Base-by-base conservation (phyloP, 1,139 yeast genomes). In the Pichia sp. region DNA sequence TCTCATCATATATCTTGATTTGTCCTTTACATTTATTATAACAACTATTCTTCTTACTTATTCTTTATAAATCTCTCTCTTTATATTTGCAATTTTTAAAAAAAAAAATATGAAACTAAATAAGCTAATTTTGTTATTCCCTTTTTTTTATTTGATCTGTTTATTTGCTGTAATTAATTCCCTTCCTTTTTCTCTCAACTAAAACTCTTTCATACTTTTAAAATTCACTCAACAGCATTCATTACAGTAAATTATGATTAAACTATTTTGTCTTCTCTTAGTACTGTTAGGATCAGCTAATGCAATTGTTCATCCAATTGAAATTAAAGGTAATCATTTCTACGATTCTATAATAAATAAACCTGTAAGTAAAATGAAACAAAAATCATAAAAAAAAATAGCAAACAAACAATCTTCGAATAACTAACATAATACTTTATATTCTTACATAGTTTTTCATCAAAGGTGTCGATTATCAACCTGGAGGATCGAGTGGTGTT, bases 391-490 rank as follows among this genome's bases (percentile, higher is more conserved):
- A n/a, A 31, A 19, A 5, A 25, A 11, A 17, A 10, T 3, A 26
- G 5, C 19, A 35, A 18, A 12, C 12, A 12, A 38, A 39, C 37
- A 42, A 39, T 35, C 35, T 14, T 15, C 2, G 14, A 7, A 23
- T 9, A 5, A 5, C 19, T 26, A 9, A 23, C 36, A 15, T 23
- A 11, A n/a, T 34, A 14, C 17, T 25, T 31, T 44, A 12, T 31
- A 26, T 14, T 14, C 6, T 5, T n/a, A n/a, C n/a, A 4, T 24
- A 79, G 84, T 91, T 91, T 56, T 80, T 74, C 53, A 71, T 91
- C 33, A 79, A 74, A 56, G 96, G 96, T 25, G 71, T 70, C 11
- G 88, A 80, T 57, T 80, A 79, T 55, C 84, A 79, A 54, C 84
- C 84, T 0, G 86, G 85, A 41, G 86, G 86, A 3, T 74, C 85